Base-by-base conservation (phyloP, 495 filamentous ascomycete species). In the Saxispiralis lemnorum region DNA sequence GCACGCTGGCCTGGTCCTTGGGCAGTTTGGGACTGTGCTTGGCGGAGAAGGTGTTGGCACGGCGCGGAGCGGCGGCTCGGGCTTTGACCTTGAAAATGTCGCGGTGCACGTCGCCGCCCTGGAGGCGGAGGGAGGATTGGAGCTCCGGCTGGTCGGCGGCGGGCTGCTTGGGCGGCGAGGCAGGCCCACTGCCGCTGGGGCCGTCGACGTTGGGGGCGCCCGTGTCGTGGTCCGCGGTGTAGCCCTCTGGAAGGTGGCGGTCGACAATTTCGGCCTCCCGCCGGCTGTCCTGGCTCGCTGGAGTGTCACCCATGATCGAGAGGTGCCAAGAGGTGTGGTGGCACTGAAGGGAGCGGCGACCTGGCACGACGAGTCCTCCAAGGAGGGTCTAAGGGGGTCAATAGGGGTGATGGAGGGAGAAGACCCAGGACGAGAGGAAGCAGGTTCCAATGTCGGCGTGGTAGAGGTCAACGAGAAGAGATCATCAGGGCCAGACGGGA, bases 31-130 rank as follows among this genome's bases (percentile, higher is more conserved):
- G 47, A 18, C 31, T 48, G 38, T 36, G 28, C 53, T 13, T 56
- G 48, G 46, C 50, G 32, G 75, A 71, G 52, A 79, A 80, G 14
- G 72, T 78, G 38, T 66, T 66, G 9, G 75, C 63, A 33, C 76
- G 64, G 49, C 67, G 63, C 40, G 70, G 67, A 33, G 63, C 53
- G 38, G 59, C 62, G 14, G 55, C 61, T 36, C 66, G 37, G 13
- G 52, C 45, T 44, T 66, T 47, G 51, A 55, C 32, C 45, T 39
- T 51, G 64, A 78, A 81, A n/a, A 80, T 66, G 49, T 76, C 73
- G 17, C 76, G 68, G 56, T 79, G 75, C 16, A 80, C 71, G 52
- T 81, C 77, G 30, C 77, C 77, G 14, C 75, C 77, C 51, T 76
- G 76, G 1, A 81, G 63, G 39, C 57, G 70, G 39, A 80, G 58